Evolutionary conservation across 805 yeast genomes (phyloP), one percentile per base, ranked within the genome.

Genomic region (Wickerhamomyces alni): DNA sequence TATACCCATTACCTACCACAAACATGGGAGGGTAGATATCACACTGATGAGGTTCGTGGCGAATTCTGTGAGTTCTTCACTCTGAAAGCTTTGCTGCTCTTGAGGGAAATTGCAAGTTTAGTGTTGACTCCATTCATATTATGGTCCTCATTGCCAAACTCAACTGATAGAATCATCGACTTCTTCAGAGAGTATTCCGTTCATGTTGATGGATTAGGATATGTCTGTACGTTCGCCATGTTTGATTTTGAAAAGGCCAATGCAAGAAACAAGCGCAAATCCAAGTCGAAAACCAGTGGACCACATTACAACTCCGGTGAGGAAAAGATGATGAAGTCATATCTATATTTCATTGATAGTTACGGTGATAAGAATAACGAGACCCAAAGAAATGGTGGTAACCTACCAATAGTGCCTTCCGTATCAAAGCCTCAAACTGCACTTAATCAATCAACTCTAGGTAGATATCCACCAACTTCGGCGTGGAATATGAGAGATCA

Each of bases 161-260:
- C 78, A 19, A 68, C 91, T 12, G 89, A 84, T 22, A 70, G 77
- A 21, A 83, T 93, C 33, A 75, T 93, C 25, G 98, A 93, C 55
- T 93, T 93, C 55, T 87, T 91, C 59, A 66, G 98, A 40, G 97
- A 91, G 43, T 82, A 77, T 49, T 80, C 95, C 11, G 80, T 88
- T 11, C 93, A 91, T 58, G 87, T 89, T 35, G 97, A 89, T 63
- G 98, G 96, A 0, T 66, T 93, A 30, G 99, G 99, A 0, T 83
- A 89, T 54, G 95, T 93, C 29, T 91, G 98, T 56, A 81, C 87
- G 24, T 87, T 82, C 69, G 98, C 98, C 2, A 86, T 87, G 80
- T 93, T 93, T 62, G 82, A 87, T 48, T 77, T 83, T 45, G 88
- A 81, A 44, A 77, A 76, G 46, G 70, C 72, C 43, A 21, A 21